Evolutionary conservation across 192 early-diverging fungal species (phyloP), one percentile per base, ranked within the genome.

Genomic region (Rhizoclosmatium globosum): DNA sequence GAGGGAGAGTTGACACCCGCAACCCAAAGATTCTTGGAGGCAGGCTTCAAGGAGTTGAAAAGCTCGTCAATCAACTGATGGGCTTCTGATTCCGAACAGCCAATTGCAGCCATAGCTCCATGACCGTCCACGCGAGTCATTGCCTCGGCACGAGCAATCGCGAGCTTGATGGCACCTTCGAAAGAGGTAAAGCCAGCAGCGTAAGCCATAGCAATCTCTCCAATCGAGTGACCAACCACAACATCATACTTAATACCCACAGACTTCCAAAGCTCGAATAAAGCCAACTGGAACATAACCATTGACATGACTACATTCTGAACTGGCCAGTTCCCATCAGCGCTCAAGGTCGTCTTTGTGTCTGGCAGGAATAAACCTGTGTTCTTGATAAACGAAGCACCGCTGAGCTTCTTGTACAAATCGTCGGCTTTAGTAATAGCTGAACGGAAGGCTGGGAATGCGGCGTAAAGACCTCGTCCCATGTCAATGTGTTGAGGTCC

Each of bases 211-310:
- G 82, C 82, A 47, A 84, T 64, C 65, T 84, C 82, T 21, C 82
- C 82, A 59, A 84, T 61, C 42, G 39, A 59, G 61, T 84, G 82
- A 39, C 82, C 82, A 4, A 84, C 45, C 47, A 84, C 77, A 31
- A 42, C 39, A 23, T 61, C 19, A 62, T 42, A 43, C 19, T 44
- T 17, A n/a, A 84, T 43, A 39, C 82, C 82, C 57, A 79, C 38
- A 17, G 60, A 66, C 38, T 73, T 85, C n/a, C 60, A 44, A 15
- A 84, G 70, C 21, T 84, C 82, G 11, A 53, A 41, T 50, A 84
- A 43, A 15, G 82, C 82, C n/a, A 81, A 64, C 58, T 82, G 81
- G 59, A 81, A 76, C 42, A 82, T 50, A 43, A 80, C 81, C 1
- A 82, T 44, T 23, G 78, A 70, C 23, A 77, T 45, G 4, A 82